Base-by-base conservation (phyloP, 2,329 filamentous ascomycete genomes). In the Cryphonectria carpinicola region DNA sequence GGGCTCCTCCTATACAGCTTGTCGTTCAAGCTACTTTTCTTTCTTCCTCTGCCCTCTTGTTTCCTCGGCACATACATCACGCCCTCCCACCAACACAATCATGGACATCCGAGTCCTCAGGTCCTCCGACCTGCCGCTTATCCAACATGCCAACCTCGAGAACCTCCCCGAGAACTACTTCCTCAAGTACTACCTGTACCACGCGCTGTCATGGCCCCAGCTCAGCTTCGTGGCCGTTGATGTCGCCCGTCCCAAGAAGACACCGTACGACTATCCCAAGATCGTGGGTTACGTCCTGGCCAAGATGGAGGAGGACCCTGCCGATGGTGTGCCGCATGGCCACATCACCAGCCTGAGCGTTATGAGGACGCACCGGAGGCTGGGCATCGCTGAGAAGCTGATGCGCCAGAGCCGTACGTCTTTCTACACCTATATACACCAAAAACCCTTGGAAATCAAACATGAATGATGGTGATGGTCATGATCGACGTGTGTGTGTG, bases 81-180 rank as follows among this genome's bases (percentile, higher is more conserved):
- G 4, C 5, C 22, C 43, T 1, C 28, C 28, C 54, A 52, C 35
- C 63, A 14, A 11, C 52, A 82, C 52, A 82, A 83, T 73, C 82
- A 98, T 97, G 93, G 93, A 97, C 84, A 97, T 99, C 83, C 92
- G 95, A 75, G 86, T 96, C 74, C 90, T 99, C 76, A 91, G 89
- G 75, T 86, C 93, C 74, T 92, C 90, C 74, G 93, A 97, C 83
- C 93, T 97, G 75, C 93, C 93, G 75, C 91, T 96, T 79, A 94
- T 99, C 80, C 96, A 99, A 84, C 94, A 97, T 82, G 95, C 95
- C 80, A 98, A 99, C 86, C 95, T 99, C 80, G 97, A 97, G 81
- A 99, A 99, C 85, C 88, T 99, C 68, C 96, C 96, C 75, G 96
- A 99, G 83, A 99, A 99, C 87, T 99, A 99, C 89, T 98, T 98